phyloP scores from a whole-genome alignment of 2,329 filamentous ascomycete species.

The Alternaria triticimaculans region DNA sequence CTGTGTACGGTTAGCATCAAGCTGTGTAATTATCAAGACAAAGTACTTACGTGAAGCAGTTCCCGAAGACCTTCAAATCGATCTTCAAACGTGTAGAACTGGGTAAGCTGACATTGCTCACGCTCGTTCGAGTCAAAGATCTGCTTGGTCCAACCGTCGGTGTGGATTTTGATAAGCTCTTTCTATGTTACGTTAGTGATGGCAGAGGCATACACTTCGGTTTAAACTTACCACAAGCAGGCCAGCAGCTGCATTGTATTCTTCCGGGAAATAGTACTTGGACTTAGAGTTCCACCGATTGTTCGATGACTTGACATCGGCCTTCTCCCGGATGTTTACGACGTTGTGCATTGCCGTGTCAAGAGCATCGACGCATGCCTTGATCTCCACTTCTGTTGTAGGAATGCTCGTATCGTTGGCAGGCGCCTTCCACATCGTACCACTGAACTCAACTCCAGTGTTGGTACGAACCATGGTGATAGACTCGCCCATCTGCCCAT shows the following conservation, averaged over 20 bases:
- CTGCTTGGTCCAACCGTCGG: neutral
- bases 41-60: conserved; percentile 8
- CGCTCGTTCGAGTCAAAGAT: neutral
- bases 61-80: conserved; percentile 9
- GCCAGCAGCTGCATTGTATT: conserved; percentile 1
- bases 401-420: conserved; percentile 2
- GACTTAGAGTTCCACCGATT: conserved; percentile 13
- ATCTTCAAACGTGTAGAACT: conserved; percentile 16
- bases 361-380: neutral
- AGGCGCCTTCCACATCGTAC: neutral
- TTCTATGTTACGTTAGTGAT: neutral
- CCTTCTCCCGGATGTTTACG: conserved; percentile 1
- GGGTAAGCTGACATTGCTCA: conserved; percentile 7
- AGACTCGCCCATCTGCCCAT: neutral
- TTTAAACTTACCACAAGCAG: conserved; percentile 7
- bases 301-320: neutral
- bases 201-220: neutral
- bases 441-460: neutral
- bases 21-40: neutral
- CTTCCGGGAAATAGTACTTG: neutral
- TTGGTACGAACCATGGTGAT: neutral
- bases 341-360: conserved; percentile 12
- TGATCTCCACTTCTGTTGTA: neutral
- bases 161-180: conserved; percentile 10
- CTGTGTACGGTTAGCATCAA: neutral